These are phyloP conservation scores for Ascochyta koolunga DNA, from an alignment of 2,329 filamentous ascomycete species.

Conservation along the genomic window DNA sequence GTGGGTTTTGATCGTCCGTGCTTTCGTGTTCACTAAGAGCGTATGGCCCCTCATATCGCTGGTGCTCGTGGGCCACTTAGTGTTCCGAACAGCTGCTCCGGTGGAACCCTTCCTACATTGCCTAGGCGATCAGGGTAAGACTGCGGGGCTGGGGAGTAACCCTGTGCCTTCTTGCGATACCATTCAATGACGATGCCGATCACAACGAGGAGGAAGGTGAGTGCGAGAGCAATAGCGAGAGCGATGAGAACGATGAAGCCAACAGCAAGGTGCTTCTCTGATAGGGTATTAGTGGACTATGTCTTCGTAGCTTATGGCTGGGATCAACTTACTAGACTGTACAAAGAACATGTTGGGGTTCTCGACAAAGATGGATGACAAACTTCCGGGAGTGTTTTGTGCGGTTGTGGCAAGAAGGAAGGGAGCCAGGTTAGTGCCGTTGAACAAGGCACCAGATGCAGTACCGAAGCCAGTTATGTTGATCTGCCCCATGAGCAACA, in stretches of 20 bases:
- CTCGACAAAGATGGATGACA: slow-evolving; percentile 84
- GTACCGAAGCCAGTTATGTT: slow-evolving; percentile 76
- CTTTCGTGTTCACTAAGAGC: background rate
- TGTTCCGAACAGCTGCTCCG: slow-evolving; percentile 50
- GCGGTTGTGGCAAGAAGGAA: slow-evolving; percentile 77
- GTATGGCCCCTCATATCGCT: slow-evolving; percentile 28
- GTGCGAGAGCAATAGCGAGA: slow-evolving; percentile 75
- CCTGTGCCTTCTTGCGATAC: slow-evolving; percentile 76
- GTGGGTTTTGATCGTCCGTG: background rate
- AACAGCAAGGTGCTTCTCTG: slow-evolving; percentile 67
- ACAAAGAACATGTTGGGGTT: slow-evolving; percentile 75
- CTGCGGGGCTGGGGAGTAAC: slow-evolving; percentile 78
- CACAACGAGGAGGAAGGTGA: slow-evolving; percentile 79
- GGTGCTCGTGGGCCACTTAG: slow-evolving; percentile 42
- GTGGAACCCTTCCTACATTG: slow-evolving; percentile 59
- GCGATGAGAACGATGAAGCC: slow-evolving; percentile 82
- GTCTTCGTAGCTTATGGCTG: background rate
- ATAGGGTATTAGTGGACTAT: background rate
- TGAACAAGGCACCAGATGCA: slow-evolving; percentile 85
- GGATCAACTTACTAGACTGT: slow-evolving; percentile 60
- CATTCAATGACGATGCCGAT: slow-evolving; percentile 77
- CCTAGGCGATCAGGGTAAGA: slow-evolving; percentile 53
- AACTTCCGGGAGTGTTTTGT: slow-evolving; percentile 70
- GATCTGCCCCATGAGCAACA: slow-evolving; percentile 86
- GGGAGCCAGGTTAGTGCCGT: slow-evolving; percentile 78